Evolutionary conservation across 2,329 filamentous ascomycete species (phyloP).

Genomic region (Cadophora luteo-olivacea): DNA sequence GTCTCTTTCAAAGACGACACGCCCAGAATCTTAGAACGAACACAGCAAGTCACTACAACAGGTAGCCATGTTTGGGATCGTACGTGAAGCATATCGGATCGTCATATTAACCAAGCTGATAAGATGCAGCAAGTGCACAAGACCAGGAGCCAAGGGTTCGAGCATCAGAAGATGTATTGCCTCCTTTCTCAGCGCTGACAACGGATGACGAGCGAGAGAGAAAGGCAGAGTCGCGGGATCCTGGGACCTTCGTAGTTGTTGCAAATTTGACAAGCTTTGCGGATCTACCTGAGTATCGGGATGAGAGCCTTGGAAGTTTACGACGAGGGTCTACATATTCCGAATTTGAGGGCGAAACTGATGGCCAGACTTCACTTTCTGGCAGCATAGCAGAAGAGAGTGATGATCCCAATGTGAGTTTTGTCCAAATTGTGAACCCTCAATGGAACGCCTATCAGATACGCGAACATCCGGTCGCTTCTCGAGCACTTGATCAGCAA

Average conservation of each 20-base stretch:
- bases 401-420: conserved; percentile 10
- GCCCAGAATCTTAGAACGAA: conserved; percentile 56
- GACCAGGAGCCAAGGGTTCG: background rate
- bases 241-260: conserved; percentile 62
- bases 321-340: background rate
- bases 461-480: background rate
- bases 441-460: background rate
- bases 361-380: background rate
- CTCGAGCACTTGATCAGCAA: background rate
- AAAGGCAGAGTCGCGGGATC: conserved; percentile 57
- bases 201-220: conserved; percentile 64
- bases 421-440: background rate
- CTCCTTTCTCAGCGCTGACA: conserved; percentile 58
- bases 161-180: conserved; percentile 53
- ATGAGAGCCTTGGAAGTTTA: conserved; percentile 26
- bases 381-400: background rate
- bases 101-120: background rate
- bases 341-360: background rate
- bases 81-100: conserved; percentile 45
- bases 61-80: conserved; percentile 63
- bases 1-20: conserved; percentile 62
- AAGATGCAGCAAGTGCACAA: conserved; percentile 2
- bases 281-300: conserved; percentile 56
- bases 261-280: conserved; percentile 61
- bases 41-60: conserved; percentile 56